phyloP scores from a whole-genome alignment of 805 yeast species.

The Hanseniaspora thailandica region DNA sequence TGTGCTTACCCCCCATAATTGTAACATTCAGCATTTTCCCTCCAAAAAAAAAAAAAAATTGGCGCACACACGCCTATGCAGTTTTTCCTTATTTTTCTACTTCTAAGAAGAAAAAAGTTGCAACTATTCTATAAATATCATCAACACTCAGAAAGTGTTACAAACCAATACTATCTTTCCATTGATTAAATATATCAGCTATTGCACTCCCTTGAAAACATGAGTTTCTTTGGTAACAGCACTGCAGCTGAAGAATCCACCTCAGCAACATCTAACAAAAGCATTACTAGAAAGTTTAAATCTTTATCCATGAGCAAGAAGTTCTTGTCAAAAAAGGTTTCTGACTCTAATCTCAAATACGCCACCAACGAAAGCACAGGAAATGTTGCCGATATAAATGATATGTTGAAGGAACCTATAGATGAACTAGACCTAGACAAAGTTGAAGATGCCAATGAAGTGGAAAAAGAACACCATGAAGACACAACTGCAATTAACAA shows the following conservation, averaged over 20 bases:
- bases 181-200: too few species aligned
- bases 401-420: slow-evolving; percentile 1
- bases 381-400: neutral
- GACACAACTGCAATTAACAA: neutral
- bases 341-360: neutral
- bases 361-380: neutral
- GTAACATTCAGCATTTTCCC: too few species aligned
- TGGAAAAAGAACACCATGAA: neutral
- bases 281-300: neutral
- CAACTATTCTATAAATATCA: too few species aligned
- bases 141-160: too few species aligned
- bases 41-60: too few species aligned
- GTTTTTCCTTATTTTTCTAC: too few species aligned
- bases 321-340: neutral
- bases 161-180: too few species aligned
- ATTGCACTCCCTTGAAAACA: too few species aligned
- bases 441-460: neutral
- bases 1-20: too few species aligned
- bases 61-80: too few species aligned
- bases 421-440: neutral
- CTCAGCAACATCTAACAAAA: neutral
- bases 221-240: neutral
- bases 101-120: too few species aligned
- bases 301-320: slow-evolving; percentile 8
- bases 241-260: neutral